Evolutionary conservation across 768 basidiomycete genomes (phyloP).

Genomic region (Xerocomus brunneocitrinus): DNA sequence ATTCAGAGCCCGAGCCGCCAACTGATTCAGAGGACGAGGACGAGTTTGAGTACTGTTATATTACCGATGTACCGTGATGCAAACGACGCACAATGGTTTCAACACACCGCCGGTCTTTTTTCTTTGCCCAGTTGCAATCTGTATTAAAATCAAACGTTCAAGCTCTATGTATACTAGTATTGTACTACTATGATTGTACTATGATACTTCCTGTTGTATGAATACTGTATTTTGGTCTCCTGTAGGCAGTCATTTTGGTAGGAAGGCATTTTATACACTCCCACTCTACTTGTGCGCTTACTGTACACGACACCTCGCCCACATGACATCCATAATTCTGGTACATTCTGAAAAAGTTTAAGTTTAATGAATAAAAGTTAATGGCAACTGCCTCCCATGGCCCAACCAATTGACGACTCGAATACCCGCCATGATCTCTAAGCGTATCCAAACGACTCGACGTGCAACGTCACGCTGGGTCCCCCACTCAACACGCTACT

Average conservation of each 20-base stretch:
- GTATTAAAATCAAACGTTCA: not conserved
- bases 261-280: too few species aligned
- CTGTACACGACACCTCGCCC: too few species aligned
- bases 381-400: not conserved
- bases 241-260: too few species aligned
- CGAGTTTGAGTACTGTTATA: conserved; percentile 25
- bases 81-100: not conserved
- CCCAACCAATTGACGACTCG: not conserved
- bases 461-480: conserved; percentile 35
- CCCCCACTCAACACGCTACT: conserved; percentile 30
- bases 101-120: not conserved
- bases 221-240: not conserved
- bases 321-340: not conserved
- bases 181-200: not conserved
- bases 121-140: not conserved
- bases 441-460: conserved; percentile 41
- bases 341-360: not conserved
- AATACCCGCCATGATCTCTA: conserved; percentile 5
- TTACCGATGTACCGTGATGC: conserved; percentile 3
- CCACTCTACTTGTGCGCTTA: too few species aligned
- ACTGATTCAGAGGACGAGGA: conserved; percentile 25
- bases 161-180: not conserved
- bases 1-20: conserved; percentile 21
- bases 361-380: not conserved
- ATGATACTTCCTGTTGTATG: not conserved